phyloP scores from a whole-genome alignment of 768 basidiomycete genomes.

The Lentinula guzmanii region DNA sequence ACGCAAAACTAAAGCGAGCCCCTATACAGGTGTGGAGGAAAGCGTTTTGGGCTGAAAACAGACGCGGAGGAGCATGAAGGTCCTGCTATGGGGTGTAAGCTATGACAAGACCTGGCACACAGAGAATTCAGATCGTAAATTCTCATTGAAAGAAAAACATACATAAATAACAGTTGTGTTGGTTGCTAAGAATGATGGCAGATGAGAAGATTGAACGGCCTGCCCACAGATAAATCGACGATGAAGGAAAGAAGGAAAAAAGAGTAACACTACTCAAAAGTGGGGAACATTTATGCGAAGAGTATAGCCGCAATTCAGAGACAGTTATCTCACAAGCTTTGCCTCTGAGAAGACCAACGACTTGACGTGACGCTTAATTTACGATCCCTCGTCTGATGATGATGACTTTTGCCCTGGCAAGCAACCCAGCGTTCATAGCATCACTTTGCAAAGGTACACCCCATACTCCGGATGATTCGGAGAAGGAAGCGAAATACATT shows the following conservation, averaged over 20 bases:
- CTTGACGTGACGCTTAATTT: not conserved
- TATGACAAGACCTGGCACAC: not conserved
- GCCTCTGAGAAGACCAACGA: not conserved
- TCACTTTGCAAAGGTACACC: not conserved
- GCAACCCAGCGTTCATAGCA: not conserved
- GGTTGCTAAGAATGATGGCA: not conserved
- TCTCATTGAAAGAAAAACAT: not conserved
- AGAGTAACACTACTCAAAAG: not conserved
- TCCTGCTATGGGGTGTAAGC: not conserved
- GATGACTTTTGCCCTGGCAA: not conserved
- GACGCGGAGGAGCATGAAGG: not conserved
- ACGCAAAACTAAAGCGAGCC: not conserved
- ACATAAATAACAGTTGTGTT: not conserved
- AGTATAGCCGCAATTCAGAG: not conserved
- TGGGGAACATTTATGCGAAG: not conserved
- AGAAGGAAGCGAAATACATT: not conserved
- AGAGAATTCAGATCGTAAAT: not conserved
- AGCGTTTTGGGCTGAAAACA: not conserved
- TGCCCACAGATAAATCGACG: not conserved
- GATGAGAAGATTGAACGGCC: too few species aligned
- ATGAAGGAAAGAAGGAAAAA: not conserved
- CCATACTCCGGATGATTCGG: not conserved
- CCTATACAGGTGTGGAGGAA: constrained; percentile 18
- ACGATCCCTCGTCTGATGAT: not conserved
- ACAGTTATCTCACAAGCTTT: not conserved